These are phyloP conservation scores for Plantago rigida DNA, from an alignment of 305 asterid genomes.

Conservation along the genomic window DNA sequence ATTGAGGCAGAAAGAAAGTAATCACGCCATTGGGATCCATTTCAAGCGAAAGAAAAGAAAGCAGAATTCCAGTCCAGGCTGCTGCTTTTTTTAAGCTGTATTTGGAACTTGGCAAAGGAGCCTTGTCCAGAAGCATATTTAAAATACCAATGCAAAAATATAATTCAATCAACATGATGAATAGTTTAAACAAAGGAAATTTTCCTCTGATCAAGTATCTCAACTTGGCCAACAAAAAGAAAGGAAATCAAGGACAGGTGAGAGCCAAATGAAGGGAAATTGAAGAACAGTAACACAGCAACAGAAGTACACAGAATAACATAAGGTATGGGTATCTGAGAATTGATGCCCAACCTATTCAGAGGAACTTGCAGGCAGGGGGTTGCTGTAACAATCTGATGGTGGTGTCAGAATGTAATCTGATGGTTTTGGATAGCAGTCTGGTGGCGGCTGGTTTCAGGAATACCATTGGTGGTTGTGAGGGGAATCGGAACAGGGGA, in stretches of 20 bases:
- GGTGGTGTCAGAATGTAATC: constrained; percentile 3
- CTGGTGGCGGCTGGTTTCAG: not conserved
- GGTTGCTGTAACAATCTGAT: constrained; percentile 2
- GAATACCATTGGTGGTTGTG: not conserved
- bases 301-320: not conserved
- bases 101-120: constrained; percentile 5
- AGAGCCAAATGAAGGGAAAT: too few relatives aligned
- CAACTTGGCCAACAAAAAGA: too few relatives aligned
- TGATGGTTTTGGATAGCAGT: not conserved
- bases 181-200: not conserved
- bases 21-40: too few relatives aligned
- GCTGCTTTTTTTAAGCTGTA: too few relatives aligned
- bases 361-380: constrained; percentile 1
- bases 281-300: too few relatives aligned
- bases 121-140: constrained; percentile 9
- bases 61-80: too few relatives aligned
- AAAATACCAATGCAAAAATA: not conserved
- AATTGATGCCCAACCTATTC: constrained; percentile 12
- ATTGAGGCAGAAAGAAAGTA: too few relatives aligned
- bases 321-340: constrained; percentile 4
- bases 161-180: not conserved
- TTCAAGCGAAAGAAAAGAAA: too few relatives aligned
- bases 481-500: not conserved
- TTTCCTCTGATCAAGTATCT: too few relatives aligned
- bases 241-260: not conserved